Conservation (phyloP, 2,329 filamentous ascomycete genomes). For the Colletotrichum lupini region DNA sequence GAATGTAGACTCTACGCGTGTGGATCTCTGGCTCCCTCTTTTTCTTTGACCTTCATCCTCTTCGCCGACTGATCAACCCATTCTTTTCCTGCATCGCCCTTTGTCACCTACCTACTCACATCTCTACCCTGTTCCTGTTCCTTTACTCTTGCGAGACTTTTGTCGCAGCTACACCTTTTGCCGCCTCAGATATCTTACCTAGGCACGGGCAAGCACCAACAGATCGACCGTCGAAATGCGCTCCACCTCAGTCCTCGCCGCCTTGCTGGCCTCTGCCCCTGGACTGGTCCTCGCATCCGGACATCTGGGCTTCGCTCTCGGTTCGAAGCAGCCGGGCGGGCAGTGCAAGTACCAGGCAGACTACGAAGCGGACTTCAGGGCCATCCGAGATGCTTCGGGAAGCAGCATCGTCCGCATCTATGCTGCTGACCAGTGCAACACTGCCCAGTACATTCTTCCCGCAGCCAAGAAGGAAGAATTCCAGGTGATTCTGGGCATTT, state of each 20-base stretch:
- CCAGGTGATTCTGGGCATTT: constrained; percentile 77
- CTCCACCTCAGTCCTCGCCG: constrained; percentile 3
- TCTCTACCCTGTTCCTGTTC: neutral
- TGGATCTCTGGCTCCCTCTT: neutral
- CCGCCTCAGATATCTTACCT: neutral
- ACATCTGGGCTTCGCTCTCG: constrained; percentile 72
- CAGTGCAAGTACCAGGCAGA: constrained; percentile 71
- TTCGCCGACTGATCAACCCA: no score
- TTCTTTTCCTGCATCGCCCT: neutral
- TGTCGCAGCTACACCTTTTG: neutral
- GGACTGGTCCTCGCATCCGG: constrained; percentile 53
- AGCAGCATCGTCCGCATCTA: constrained; percentile 73
- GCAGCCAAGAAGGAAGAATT: constrained; percentile 73
- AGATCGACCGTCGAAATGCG: neutral
- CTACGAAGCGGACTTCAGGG: constrained; percentile 74
- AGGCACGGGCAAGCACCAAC: neutral
- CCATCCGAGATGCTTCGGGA: constrained; percentile 61
- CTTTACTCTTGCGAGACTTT: neutral
- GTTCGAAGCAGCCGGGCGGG: constrained; percentile 70
- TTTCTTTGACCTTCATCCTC: no score
- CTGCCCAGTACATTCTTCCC: constrained; percentile 70
- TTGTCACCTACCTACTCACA: neutral
- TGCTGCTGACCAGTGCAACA: constrained; percentile 74
- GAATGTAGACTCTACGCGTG: no score
- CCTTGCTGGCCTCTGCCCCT: constrained; percentile 36